These are phyloP conservation scores for Vinca minor DNA, from an alignment of 257 asterid species.

Conservation along the genomic window DNA sequence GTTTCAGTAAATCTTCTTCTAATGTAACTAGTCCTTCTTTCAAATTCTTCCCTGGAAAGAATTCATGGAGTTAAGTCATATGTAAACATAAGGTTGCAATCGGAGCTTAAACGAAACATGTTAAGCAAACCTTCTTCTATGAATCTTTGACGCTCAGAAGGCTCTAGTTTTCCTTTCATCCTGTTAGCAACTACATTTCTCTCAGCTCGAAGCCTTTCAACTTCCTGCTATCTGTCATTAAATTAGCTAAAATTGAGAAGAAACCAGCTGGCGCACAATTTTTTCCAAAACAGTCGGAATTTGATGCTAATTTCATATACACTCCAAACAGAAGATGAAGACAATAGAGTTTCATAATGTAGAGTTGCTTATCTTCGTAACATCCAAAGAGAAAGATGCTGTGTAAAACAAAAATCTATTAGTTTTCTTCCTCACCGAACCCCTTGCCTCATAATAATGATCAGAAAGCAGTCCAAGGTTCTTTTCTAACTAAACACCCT, in stretches of 20 bases:
- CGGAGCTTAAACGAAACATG: slow-evolving; percentile 8
- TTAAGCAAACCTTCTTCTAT: slow-evolving; percentile 72
- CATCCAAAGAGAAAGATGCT: not conserved
- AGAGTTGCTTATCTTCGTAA: not conserved
- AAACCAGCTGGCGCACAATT: slow-evolving; percentile 16
- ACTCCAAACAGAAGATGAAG: not conserved
- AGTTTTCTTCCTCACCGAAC: not conserved
- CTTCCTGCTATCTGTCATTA: slow-evolving; percentile 94
- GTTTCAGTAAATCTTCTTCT: slow-evolving; percentile 75
- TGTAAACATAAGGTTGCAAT: slow-evolving; percentile 5
- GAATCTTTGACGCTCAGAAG: slow-evolving; percentile 73
- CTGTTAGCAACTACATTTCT: slow-evolving; percentile 87
- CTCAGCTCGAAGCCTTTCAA: slow-evolving; percentile 86
- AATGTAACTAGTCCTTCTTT: slow-evolving; percentile 69
- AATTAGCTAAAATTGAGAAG: slow-evolving; percentile 51
- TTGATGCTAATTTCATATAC: not conserved
- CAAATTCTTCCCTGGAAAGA: slow-evolving; percentile 57
- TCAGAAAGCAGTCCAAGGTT: not conserved
- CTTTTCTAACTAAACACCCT: not conserved
- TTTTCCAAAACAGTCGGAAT: not conserved
- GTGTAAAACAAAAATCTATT: not conserved
- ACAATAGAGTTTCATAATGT: not conserved
- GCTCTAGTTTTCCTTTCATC: slow-evolving; percentile 88
- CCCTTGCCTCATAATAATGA: not conserved
- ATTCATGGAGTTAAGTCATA: slow-evolving; percentile 2